Conservation (phyloP, 371 early-diverging fungal species). For the Syncephalastrum contaminatum region DNA sequence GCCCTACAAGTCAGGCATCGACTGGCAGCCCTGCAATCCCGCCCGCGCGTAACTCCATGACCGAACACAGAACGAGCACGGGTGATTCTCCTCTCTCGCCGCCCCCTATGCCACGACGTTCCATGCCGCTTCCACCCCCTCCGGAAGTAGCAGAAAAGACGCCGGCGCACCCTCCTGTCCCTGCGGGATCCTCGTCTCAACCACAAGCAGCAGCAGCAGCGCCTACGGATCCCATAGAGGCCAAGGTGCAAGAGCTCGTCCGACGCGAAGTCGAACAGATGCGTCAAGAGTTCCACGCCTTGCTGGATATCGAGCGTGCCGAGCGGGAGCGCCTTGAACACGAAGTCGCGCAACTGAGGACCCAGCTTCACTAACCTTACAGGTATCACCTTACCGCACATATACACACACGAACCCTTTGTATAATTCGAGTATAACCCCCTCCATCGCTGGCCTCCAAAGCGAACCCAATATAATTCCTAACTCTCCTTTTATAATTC, state of each 20-base stretch:
- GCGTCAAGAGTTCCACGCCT: constrained; percentile 6
- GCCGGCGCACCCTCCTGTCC: neutral
- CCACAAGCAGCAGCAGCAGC: neutral
- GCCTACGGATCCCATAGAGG: constrained; percentile 32
- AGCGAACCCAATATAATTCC: no score
- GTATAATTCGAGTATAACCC: no score
- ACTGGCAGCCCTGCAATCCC: neutral
- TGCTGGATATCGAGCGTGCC: constrained; percentile 4
- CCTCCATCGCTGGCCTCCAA: no score
- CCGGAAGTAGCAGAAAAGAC: neutral
- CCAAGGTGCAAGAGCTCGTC: constrained; percentile 38
- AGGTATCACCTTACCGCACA: no score
- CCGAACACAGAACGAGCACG: constrained; percentile 9
- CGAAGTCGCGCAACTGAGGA: neutral
- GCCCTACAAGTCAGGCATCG: constrained; percentile 15
- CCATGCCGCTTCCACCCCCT: constrained; percentile 31
- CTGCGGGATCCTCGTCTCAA: neutral
- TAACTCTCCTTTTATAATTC: neutral
- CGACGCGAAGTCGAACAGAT: constrained; percentile 39
- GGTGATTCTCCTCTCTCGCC: constrained; percentile 13
- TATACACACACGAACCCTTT: no score
- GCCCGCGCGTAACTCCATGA: neutral
- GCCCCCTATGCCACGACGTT: constrained; percentile 32
- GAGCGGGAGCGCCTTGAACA: constrained; percentile 8
- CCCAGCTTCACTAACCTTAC: no score